A percentile compares a stretch with the other conserved stretches of the same genome.
Conservation (phyloP, 2,329 filamentous ascomycete species). For the Scedosporium dehoogii region DNA sequence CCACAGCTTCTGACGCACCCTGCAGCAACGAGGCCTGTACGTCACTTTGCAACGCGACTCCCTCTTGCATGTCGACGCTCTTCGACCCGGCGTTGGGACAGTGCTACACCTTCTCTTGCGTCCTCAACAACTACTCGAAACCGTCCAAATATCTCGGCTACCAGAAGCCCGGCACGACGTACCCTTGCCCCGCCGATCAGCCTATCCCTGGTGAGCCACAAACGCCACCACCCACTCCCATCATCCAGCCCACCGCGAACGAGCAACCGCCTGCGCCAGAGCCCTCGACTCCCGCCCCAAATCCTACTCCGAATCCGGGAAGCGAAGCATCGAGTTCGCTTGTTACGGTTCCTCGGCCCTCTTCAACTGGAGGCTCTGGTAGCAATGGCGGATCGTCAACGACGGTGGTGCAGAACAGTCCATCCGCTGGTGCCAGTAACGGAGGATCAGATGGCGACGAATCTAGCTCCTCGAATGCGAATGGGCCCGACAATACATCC, state of each 20-base stretch:
- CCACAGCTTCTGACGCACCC: background rate
- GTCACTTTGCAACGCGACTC: conserved; percentile 1
- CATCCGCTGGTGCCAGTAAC: background rate
- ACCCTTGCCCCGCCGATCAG: conserved; percentile 3
- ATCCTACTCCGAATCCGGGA: background rate
- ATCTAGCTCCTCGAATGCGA: background rate
- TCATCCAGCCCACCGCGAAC: background rate
- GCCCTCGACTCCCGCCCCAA: background rate
- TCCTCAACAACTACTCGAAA: conserved; percentile 3
- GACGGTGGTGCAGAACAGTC: background rate
- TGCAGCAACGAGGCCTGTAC: conserved; percentile 7
- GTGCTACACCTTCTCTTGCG: conserved; percentile 6
- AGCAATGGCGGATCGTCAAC: background rate
- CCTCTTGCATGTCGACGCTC: conserved; percentile 5
- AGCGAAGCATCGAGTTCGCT: background rate
- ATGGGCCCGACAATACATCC: background rate
- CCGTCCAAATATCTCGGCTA: conserved; percentile 5
- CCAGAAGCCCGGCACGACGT: conserved; percentile 4
- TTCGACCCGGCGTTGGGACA: conserved; percentile 2
- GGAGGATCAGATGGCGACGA: background rate
- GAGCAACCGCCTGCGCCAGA: background rate
- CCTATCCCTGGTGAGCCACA: conserved; percentile 1
- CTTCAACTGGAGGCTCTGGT: background rate
- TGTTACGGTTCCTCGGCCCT: background rate
- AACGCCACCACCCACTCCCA: background rate